phyloP scores from a whole-genome alignment of 306 rosid species.

The Vigna reflexopilosa region DNA sequence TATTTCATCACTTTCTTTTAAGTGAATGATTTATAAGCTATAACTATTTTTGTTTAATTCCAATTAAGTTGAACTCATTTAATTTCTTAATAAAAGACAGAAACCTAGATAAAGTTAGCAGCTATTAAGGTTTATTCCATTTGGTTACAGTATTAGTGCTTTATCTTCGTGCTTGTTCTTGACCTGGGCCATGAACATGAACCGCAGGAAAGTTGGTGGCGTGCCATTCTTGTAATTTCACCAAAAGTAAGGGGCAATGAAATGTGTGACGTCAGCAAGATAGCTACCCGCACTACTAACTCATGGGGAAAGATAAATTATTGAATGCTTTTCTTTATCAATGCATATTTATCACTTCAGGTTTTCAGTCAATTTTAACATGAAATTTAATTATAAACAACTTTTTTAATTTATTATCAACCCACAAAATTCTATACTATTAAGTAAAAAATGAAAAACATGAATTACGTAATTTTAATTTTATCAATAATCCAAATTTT shows the following conservation, averaged over 20 bases:
- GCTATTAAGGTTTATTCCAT: background rate
- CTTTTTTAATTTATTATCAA: no score
- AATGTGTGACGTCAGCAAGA: conserved; percentile 59
- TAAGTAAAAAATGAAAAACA: no score
- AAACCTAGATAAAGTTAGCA: background rate
- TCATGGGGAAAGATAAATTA: background rate
- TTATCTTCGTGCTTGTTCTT: background rate
- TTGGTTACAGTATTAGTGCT: background rate
- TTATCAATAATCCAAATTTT: no score
- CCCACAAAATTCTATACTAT: no score
- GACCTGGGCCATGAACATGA: no score
- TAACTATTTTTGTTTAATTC: no score
- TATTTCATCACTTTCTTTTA: no score
- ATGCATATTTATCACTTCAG: background rate
- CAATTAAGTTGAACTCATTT: no score
- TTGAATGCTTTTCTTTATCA: background rate
- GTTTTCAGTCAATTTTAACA: background rate
- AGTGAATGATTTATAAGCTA: no score
- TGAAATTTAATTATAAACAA: no score
- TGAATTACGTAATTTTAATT: no score
- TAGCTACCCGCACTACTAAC: conserved; percentile 64
- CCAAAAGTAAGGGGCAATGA: conserved; percentile 33
- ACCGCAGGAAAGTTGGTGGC: background rate
- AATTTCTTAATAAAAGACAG: no score
- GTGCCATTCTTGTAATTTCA: conserved; percentile 47